Conservation (phyloP, 768 basidiomycete species). For the Austroboletus eburneus region DNA sequence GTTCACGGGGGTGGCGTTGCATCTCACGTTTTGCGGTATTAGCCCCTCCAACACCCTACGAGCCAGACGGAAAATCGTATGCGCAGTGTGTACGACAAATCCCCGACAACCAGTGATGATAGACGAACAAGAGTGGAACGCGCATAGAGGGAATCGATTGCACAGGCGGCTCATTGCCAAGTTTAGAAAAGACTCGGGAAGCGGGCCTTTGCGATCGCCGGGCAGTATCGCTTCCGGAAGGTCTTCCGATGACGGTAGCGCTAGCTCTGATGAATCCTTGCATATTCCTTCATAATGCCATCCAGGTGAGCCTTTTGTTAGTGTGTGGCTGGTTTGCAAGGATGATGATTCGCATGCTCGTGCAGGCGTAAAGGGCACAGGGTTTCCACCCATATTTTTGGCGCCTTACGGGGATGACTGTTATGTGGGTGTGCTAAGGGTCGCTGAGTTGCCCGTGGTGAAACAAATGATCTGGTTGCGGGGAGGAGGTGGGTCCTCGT, state of each 20-base stretch:
- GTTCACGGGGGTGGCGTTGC: background rate
- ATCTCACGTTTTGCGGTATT: constrained; percentile 12
- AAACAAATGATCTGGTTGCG: constrained; percentile 11
- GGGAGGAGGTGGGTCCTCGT: background rate
- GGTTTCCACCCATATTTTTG: background rate
- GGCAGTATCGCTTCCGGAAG: background rate
- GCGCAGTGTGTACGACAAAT: constrained; percentile 59
- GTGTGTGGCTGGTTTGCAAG: background rate
- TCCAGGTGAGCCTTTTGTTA: constrained; percentile 8
- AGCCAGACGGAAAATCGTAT: constrained; percentile 55
- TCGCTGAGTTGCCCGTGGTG: background rate
- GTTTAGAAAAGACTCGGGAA: constrained; percentile 12
- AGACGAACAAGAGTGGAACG: constrained; percentile 51
- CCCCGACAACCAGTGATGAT: constrained; percentile 58
- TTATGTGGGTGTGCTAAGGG: constrained; percentile 1
- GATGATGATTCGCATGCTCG: no score
- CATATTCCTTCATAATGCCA: constrained; percentile 7
- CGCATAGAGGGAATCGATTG: constrained; percentile 50
- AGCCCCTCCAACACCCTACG: constrained; percentile 58
- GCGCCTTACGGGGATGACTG: background rate
- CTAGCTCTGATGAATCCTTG: constrained; percentile 1
- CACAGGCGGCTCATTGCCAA: constrained; percentile 49
- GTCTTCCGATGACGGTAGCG: constrained; percentile 5
- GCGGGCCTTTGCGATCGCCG: background rate
- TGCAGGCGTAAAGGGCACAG: constrained; percentile 4